Evolutionary conservation across 2,329 filamentous ascomycete genomes (phyloP).

Genomic region (Hirsutella thompsonii): DNA sequence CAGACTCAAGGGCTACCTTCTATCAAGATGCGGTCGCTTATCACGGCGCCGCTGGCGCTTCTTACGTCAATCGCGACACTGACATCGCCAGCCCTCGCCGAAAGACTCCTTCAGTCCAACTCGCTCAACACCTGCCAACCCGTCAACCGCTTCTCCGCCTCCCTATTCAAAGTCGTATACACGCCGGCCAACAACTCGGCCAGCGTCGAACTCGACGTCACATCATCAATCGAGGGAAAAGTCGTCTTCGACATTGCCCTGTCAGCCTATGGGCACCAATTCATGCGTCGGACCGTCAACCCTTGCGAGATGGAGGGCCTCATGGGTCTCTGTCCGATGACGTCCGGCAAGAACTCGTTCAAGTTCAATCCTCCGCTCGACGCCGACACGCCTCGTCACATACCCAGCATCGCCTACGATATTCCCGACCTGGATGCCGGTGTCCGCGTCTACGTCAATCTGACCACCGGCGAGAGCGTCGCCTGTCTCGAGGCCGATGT

Average conservation of each 20-base stretch:
- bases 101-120: constrained; percentile 62
- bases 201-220: constrained; percentile 62
- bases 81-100: constrained; percentile 38
- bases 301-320: constrained; percentile 57
- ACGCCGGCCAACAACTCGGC: constrained; percentile 64
- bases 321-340: constrained; percentile 80
- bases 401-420: constrained; percentile 77
- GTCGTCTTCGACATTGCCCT: constrained; percentile 67
- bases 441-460: constrained; percentile 70
- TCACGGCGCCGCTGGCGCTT: constrained; percentile 29
- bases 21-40: constrained; percentile 30
- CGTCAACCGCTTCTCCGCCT: constrained; percentile 76
- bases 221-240: constrained; percentile 71
- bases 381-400: constrained; percentile 41
- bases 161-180: constrained; percentile 75
- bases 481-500: constrained; percentile 81
- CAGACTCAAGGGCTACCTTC: too few relatives aligned
- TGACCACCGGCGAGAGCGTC: constrained; percentile 48
- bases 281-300: constrained; percentile 54
- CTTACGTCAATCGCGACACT: constrained; percentile 30
- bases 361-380: constrained; percentile 53
- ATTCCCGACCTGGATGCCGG: constrained; percentile 86
- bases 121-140: constrained; percentile 77
- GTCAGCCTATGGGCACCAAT: constrained; percentile 70
- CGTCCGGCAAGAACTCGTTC: constrained; percentile 66